Percentiles rank a stretch among this genome's conserved stretches.
These are phyloP conservation scores for Fusarium sp. DNA, from an alignment of 2,329 filamentous ascomycete genomes.

Conservation along the genomic window DNA sequence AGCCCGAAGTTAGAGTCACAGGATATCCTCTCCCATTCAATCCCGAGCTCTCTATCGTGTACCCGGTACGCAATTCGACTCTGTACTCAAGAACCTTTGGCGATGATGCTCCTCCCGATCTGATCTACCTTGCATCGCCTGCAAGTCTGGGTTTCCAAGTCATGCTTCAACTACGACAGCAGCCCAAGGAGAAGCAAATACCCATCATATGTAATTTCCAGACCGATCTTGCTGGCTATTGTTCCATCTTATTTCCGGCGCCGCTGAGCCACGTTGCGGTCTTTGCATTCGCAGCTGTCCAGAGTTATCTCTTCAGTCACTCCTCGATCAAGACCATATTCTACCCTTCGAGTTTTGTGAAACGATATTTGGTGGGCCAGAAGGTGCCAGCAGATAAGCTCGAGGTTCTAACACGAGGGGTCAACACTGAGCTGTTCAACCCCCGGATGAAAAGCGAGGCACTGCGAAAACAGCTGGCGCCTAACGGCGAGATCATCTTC, in stretches of 20 bases:
- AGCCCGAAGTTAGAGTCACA: constrained; percentile 65
- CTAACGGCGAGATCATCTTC: constrained; percentile 70
- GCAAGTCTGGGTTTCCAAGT: constrained; percentile 77
- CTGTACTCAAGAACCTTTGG: constrained; percentile 70
- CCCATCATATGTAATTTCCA: constrained; percentile 76
- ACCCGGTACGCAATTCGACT: constrained; percentile 71
- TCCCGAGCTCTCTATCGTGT: constrained; percentile 74
- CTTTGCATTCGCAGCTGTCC: constrained; percentile 68
- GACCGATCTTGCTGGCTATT: constrained; percentile 75
- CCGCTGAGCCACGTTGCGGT: constrained; percentile 70
- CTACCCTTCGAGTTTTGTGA: constrained; percentile 72
- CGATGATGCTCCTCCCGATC: constrained; percentile 60
- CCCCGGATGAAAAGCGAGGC: constrained; percentile 61
- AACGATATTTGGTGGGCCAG: constrained; percentile 66
- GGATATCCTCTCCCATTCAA: constrained; percentile 77
- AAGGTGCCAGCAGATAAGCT: constrained; percentile 66
- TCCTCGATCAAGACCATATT: constrained; percentile 71
- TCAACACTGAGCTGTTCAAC: constrained; percentile 70
- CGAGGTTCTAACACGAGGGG: constrained; percentile 69
- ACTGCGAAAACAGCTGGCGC: constrained; percentile 64
- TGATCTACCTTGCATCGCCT: constrained; percentile 76
- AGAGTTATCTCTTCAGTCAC: constrained; percentile 73
- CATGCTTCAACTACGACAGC: constrained; percentile 72
- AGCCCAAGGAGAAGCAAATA: constrained; percentile 62
- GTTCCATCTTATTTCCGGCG: constrained; percentile 72